Evolutionary conservation across 345 rosid species (phyloP), one percentile per base, ranked within the genome.

Genomic region (Eucalyptus microcorys): DNA sequence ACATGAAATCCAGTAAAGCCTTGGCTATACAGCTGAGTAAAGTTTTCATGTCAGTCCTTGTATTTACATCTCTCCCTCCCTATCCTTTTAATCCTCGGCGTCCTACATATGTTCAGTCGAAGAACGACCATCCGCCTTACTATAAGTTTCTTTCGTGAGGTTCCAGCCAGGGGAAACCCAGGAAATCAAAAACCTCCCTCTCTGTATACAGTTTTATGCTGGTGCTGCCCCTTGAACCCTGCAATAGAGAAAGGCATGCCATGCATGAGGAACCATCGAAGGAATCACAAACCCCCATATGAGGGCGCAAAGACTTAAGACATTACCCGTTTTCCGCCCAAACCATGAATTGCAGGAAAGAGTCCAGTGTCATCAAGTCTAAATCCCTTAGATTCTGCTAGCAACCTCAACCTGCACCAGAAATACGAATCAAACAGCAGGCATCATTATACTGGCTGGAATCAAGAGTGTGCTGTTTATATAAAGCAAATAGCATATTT

Each of bases 291-390:
- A 7, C 40, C n/a, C 49, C 14, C 13, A n/a, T 47, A 32, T 61
- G 49, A 80, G 30, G 79, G 50, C 43, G 34, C 87, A 45, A 26
- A 87, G 88, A 42, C 57, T 71, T 57, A 22, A 61, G 34, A 81
- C 49, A 49, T 91, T 94, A 97, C 99, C 94, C 94, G 92, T 92
- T 94, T 96, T 81, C 97, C 93, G 13, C 94, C 93, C 34, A 98
- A 96, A 87, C 97, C 94, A 19, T 89, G 96, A 87, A 96, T 97
- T 48, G 97, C 97, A n/a, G 96, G 98, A 92, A 95, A 98, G 26
- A 98, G 90, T 59, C 99, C 99, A 45, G 98, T 97, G 88, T 98
- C 99, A 87, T 98, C 99, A 45, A 97, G 98, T 83, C 93, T 91
- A 92, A 85, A 97, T 86, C 99, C 98, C 93, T 96, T 98, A 40